These are phyloP conservation scores for Emmonsia crescens DNA, from an alignment of 2,329 filamentous ascomycete genomes.

Conservation along the genomic window DNA sequence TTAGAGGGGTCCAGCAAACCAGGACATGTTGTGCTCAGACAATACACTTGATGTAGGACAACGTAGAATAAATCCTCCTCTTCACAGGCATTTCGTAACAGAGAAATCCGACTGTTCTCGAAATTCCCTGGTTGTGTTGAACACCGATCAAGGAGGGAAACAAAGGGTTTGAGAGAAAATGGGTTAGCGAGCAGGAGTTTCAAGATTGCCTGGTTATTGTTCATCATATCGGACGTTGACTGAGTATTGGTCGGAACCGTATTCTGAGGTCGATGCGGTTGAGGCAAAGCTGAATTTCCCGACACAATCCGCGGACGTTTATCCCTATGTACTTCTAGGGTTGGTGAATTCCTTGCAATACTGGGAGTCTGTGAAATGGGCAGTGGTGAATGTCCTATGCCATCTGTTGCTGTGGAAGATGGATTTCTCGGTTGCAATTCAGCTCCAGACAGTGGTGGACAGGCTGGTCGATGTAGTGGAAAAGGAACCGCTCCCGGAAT, in stretches of 20 bases:
- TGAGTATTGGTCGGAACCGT: neutral
- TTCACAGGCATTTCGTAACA: slow-evolving; percentile 48
- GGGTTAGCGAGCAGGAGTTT: neutral
- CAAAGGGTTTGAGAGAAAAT: neutral
- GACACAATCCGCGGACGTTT: neutral
- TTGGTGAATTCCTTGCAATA: neutral
- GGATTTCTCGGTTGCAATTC: neutral
- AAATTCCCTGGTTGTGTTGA: neutral
- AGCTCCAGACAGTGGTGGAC: neutral
- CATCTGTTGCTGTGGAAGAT: neutral
- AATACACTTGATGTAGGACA: slow-evolving; percentile 55
- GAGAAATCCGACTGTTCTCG: slow-evolving; percentile 23
- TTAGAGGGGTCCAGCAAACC: slow-evolving; percentile 27
- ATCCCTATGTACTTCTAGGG: neutral
- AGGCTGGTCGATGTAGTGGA: neutral
- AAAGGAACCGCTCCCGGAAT: neutral
- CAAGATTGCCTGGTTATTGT: neutral
- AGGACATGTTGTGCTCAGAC: slow-evolving; percentile 40
- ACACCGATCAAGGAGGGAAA: neutral
- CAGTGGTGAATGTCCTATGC: neutral
- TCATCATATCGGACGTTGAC: neutral
- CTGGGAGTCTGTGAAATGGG: neutral
- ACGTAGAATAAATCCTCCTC: slow-evolving; percentile 53
- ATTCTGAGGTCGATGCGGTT: neutral
- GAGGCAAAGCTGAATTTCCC: neutral